phyloP scores from a whole-genome alignment of 345 rosid genomes.

The Toxicodendron radicans region DNA sequence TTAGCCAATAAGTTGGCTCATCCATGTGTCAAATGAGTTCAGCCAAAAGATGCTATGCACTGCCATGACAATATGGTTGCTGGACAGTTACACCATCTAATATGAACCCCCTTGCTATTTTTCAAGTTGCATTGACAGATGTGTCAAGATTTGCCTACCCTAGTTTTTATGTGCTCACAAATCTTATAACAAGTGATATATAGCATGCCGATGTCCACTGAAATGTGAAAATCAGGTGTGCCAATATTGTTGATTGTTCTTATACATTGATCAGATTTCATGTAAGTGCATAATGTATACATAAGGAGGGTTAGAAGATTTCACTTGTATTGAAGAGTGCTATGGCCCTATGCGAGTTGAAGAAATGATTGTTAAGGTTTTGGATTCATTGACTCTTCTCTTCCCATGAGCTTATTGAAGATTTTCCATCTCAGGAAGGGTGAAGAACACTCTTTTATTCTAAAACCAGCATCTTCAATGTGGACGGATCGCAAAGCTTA shows the following conservation, averaged over 20 bases:
- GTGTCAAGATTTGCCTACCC: background rate
- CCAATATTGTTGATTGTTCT: background rate
- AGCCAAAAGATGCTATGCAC: background rate
- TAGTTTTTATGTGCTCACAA: background rate
- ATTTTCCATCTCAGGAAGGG: slow-evolving; percentile 70
- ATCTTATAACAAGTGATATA: background rate
- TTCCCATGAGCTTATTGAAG: slow-evolving; percentile 18
- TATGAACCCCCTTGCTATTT: background rate
- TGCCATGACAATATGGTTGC: background rate
- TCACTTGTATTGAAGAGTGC: background rate
- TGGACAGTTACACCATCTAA: background rate
- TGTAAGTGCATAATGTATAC: background rate
- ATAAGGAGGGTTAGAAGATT: background rate
- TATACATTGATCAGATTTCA: background rate
- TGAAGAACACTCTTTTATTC: slow-evolving; percentile 94
- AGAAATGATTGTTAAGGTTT: background rate
- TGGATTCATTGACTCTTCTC: background rate
- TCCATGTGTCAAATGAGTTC: background rate
- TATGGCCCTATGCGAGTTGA: background rate
- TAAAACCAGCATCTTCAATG: slow-evolving; percentile 69
- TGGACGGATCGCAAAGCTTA: slow-evolving; percentile 56
- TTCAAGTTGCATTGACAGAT: background rate
- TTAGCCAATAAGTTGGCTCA: background rate
- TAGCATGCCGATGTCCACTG: background rate
- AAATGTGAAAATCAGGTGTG: background rate